Evolutionary conservation across 371 early-diverging fungal genomes (phyloP), one percentile per base, ranked within the genome.

Genomic region (Mucor plumbeus): DNA sequence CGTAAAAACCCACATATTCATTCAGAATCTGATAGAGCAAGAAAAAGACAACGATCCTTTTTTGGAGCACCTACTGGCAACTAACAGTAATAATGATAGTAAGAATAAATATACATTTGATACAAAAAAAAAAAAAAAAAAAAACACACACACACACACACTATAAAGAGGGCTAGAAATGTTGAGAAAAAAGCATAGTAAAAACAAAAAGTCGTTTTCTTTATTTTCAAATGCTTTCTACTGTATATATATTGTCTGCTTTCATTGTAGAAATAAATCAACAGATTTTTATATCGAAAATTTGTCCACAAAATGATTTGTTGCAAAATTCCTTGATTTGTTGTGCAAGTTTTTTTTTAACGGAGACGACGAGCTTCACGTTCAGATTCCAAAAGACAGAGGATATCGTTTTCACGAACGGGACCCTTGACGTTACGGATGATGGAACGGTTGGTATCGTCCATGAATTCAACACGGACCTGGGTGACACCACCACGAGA

Each of bases 361-460:
- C 98, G 94, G 77, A 97, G 96, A 83, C 99, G 95, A 78, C 99
- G 94, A 74, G 99, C 99, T 86, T 98, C 99, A 90, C 98, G 97
- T 88, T 98, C 99, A 70, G 97, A 95, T 88, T 98, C 99, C 83
- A 97, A 90, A 62, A 98, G 92, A 86, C 95, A 93, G 73, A 98
- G 87, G 72, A 97, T 93, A 81, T 98, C 97, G 90, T 92, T 89
- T 66, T 97, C 97, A 76, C 96, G 94, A 75, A 98, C 97, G 75
- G 99, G 99, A 65, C 99, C 99, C 89, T 95, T 96, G 78, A 98
- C 99, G 88, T 98, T 98, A 82, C 99, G 96, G 86, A 98, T 95
- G 87, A 98, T 97, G 81, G 94, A 92, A 71, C 99, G 96, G 87
- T 84, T 82, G 76, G 90, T 83, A 76, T 97, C 97, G 85, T 97